phyloP scores from a whole-genome alignment of 176 grass and related monocot species.

The Thinopyrum elongatum region DNA sequence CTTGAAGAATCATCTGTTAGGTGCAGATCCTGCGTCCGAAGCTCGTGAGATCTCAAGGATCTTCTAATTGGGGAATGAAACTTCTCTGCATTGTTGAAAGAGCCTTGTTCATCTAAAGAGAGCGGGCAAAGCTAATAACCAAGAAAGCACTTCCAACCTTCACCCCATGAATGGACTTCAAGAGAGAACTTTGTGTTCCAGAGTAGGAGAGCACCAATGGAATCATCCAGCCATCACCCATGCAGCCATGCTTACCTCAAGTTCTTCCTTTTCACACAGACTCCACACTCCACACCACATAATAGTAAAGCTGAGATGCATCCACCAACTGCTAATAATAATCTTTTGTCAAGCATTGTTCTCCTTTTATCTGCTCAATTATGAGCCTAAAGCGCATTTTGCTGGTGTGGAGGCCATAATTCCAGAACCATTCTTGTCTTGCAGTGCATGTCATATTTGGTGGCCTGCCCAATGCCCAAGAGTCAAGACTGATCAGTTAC shows the following conservation, averaged over 20 bases:
- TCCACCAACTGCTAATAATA: constrained; percentile 34
- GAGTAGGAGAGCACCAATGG: background rate
- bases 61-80: constrained; percentile 15
- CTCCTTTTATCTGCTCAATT: constrained; percentile 46
- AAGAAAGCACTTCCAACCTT: constrained; percentile 15
- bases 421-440: constrained; percentile 34
- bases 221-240: constrained; percentile 14
- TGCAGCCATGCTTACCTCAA: constrained; percentile 21
- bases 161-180: constrained; percentile 10
- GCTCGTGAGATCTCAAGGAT: constrained; percentile 18
- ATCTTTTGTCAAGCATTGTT: constrained; percentile 31
- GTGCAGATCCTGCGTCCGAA: background rate
- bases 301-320: constrained; percentile 40
- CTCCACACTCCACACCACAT: constrained; percentile 27
- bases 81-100: background rate
- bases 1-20: constrained; percentile 11
- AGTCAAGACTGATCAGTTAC: constrained; percentile 8
- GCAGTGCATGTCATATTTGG: constrained; percentile 28
- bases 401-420: constrained; percentile 38
- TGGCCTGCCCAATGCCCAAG: background rate
- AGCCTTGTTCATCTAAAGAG: constrained; percentile 4
- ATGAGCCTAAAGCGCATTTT: constrained; percentile 51
- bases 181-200: constrained; percentile 9
- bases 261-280: constrained; percentile 25
- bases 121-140: constrained; percentile 13